phyloP scores from a whole-genome alignment of 108 stramenopile genomes.

The Cyclotella cryptica region DNA sequence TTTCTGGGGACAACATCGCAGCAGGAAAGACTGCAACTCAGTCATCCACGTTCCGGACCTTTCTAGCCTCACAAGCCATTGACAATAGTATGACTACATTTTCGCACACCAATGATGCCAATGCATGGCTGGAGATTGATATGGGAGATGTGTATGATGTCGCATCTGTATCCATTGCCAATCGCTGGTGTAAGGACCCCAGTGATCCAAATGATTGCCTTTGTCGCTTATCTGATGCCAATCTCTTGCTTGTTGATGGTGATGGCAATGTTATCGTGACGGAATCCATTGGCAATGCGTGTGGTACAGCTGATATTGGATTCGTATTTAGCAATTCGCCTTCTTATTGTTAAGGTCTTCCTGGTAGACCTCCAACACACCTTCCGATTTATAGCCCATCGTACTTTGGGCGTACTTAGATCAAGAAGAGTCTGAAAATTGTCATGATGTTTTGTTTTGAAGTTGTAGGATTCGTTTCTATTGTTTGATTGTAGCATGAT shows the following conservation, averaged over 20 bases:
- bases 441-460: no score
- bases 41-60: not conserved
- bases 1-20: not conserved
- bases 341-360: no score
- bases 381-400: no score
- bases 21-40: not conserved
- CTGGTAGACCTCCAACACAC: no score
- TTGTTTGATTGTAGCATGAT: no score
- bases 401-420: no score
- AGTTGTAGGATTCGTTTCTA: no score
- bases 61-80: not conserved
- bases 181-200: not conserved
- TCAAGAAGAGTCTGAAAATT: no score
- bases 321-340: not conserved
- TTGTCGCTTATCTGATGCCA: not conserved
- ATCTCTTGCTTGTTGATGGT: not conserved
- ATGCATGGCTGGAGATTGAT: slow-evolving; percentile 2
- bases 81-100: not conserved
- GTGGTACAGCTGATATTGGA: not conserved
- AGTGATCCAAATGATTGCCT: not conserved
- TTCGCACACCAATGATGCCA: slow-evolving; percentile 4
- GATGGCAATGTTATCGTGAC: not conserved
- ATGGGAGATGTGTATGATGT: not conserved
- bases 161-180: not conserved
- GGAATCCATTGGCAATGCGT: not conserved